These are phyloP conservation scores for Saturnispora mendoncae DNA, from an alignment of 805 yeast genomes.

Conservation along the genomic window DNA sequence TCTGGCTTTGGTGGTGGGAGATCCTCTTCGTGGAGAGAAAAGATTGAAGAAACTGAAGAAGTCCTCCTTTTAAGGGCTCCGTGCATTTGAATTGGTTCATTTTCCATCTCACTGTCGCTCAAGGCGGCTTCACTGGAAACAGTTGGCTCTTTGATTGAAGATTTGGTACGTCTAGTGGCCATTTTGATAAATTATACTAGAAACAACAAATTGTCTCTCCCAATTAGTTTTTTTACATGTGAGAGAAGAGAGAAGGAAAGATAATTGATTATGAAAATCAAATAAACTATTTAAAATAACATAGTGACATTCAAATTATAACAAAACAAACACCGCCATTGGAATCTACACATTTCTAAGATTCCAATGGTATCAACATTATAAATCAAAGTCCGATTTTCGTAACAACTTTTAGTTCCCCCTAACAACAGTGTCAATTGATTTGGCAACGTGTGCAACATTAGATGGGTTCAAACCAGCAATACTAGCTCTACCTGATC, in stretches of 20 bases:
- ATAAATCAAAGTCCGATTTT: too few relatives aligned
- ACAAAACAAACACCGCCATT: not conserved
- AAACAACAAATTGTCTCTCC: not conserved
- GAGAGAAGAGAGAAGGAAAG: not conserved
- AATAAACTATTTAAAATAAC: not conserved
- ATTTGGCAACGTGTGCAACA: constrained; percentile 67
- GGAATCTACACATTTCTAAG: not conserved
- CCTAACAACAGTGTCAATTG: constrained; percentile 70
- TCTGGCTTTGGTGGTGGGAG: constrained; percentile 69
- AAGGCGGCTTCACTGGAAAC: constrained; percentile 13
- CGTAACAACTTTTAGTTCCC: not conserved
- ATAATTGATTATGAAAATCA: too few relatives aligned
- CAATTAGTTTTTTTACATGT: not conserved
- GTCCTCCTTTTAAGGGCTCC: constrained; percentile 24
- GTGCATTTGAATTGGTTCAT: constrained; percentile 9
- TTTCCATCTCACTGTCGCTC: constrained; percentile 23
- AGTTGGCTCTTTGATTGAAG: constrained; percentile 2
- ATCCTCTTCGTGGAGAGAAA: constrained; percentile 45
- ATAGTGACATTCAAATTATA: not conserved
- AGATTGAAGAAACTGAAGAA: constrained; percentile 34
- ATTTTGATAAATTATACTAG: not conserved
- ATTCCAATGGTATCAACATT: too few relatives aligned
- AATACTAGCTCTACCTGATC: constrained; percentile 84
- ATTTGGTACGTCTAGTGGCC: constrained; percentile 2
- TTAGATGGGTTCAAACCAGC: constrained; percentile 84